These are phyloP conservation scores for Aspergillus thermomutatus DNA, from an alignment of 2,329 filamentous ascomycete genomes.

Conservation along the genomic window DNA sequence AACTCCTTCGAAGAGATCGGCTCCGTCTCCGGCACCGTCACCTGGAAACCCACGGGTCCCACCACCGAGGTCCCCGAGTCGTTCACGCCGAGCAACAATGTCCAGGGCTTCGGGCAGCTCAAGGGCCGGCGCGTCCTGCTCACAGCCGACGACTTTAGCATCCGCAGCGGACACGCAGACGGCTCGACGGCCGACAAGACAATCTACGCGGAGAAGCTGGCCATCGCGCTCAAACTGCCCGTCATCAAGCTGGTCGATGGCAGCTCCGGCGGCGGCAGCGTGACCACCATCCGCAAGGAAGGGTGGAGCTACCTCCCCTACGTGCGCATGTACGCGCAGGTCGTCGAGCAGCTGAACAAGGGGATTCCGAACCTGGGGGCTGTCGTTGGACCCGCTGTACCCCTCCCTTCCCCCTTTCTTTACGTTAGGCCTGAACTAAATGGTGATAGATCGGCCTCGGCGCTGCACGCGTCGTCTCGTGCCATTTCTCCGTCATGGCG, in stretches of 20 bases:
- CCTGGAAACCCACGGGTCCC: conserved; percentile 49
- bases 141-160: conserved; percentile 63
- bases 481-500: conserved; percentile 66
- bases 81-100: conserved; percentile 60
- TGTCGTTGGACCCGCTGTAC: conserved; percentile 57
- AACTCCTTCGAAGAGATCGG: conserved; percentile 59
- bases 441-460: conserved; percentile 54
- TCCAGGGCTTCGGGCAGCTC: conserved; percentile 57
- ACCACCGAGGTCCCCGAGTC: conserved; percentile 41
- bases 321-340: conserved; percentile 51
- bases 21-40: conserved; percentile 57
- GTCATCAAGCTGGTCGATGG: conserved; percentile 65
- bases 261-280: conserved; percentile 59
- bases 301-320: conserved; percentile 61
- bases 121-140: conserved; percentile 55
- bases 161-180: conserved; percentile 63
- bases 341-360: conserved; percentile 57
- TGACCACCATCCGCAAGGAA: conserved; percentile 55
- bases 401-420: not conserved
- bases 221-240: conserved; percentile 54
- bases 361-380: conserved; percentile 64
- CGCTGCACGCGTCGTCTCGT: conserved; percentile 58
- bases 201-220: conserved; percentile 60
- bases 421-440: not conserved
- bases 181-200: conserved; percentile 58